Base-by-base conservation (phyloP, 2,329 filamentous ascomycete species). In the Knufia fluminis region DNA sequence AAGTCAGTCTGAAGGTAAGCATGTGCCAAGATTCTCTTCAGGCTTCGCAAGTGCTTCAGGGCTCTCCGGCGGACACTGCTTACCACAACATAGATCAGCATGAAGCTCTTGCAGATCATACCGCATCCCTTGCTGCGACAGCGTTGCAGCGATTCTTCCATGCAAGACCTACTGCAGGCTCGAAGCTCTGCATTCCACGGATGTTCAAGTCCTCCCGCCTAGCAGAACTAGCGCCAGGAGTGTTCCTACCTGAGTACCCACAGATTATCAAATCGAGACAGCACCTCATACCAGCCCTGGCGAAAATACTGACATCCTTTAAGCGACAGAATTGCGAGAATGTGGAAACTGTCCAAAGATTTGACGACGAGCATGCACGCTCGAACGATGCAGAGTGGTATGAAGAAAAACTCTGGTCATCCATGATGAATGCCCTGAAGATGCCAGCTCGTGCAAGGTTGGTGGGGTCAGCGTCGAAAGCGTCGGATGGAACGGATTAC, bases 401-500 rank as follows among this genome's bases (percentile, higher is more conserved):
- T 16, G 33, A 40, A 26, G 45, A 32, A 19, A 32, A 19, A 10
- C 33, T 48, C 22, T 48, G 45, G 45, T 38, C 45, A 26, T 48
- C 31, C 22, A 48, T 39, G 45, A n/a, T 39, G 2, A 7, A n/a
- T 31, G 23, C 33, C 3, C 19, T 48, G 19, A 28, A 17, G 24
- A 24, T 28, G 35, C 45, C 45, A n/a, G 31, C 16, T 14, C 4
- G 19, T 16, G 32, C 16, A 31, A 28, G 17, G 14, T 9, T 4
- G 10, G 14, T 19, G 22, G 10, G 20, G n/a, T 20, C 19, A 7
- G 16, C 28, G 4, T 23, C 14, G 12, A 14, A 19, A 38, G 28
- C 16, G 32, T 10, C n/a, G 31, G 7, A 23, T 38, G 28, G 19
- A 36, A 17, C 33, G 10, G n/a, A 14, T 14, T 14, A 36, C n/a